These are phyloP conservation scores for Lotus japonicus DNA, from an alignment of 306 rosid species.

Conservation along the genomic window DNA sequence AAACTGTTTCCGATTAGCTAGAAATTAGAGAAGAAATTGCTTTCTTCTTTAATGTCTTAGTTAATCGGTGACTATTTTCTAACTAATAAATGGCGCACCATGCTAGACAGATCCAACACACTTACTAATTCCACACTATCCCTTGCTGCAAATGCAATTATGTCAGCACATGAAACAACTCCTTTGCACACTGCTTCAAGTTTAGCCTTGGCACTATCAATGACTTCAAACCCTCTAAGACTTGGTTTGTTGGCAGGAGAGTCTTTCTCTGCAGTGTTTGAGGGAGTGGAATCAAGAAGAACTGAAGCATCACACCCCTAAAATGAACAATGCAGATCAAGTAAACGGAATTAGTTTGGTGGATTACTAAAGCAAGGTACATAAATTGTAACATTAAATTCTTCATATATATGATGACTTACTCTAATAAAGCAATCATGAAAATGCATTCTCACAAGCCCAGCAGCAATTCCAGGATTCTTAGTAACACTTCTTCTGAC, in stretches of 20 bases:
- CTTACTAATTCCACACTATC: slow-evolving; percentile 61
- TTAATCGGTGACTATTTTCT: too few species aligned
- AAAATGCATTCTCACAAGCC: slow-evolving; percentile 72
- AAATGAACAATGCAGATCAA: neutral
- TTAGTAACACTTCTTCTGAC: slow-evolving; percentile 26
- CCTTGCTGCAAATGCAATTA: slow-evolving; percentile 75
- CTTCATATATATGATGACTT: slow-evolving; percentile 24
- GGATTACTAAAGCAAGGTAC: neutral
- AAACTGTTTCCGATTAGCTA: too few species aligned
- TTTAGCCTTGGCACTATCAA: slow-evolving; percentile 65
- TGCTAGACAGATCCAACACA: neutral
- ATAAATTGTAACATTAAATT: neutral
- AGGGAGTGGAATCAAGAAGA: slow-evolving; percentile 56
- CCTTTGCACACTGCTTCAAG: slow-evolving; percentile 55
- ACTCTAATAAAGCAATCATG: slow-evolving; percentile 79
- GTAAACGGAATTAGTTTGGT: neutral
- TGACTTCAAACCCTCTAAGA: slow-evolving; percentile 58
- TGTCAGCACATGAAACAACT: slow-evolving; percentile 69
- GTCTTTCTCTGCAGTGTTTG: slow-evolving; percentile 65
- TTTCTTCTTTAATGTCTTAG: too few species aligned
- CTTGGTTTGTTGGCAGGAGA: slow-evolving; percentile 68
- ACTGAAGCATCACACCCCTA: slow-evolving; percentile 80
- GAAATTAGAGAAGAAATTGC: too few species aligned
- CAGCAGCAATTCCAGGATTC: slow-evolving; percentile 57
- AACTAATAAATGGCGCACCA: too few species aligned